These are phyloP conservation scores for Apiotrichum porosum DNA, from an alignment of 1,284 basidiomycete genomes.

Conservation along the genomic window DNA sequence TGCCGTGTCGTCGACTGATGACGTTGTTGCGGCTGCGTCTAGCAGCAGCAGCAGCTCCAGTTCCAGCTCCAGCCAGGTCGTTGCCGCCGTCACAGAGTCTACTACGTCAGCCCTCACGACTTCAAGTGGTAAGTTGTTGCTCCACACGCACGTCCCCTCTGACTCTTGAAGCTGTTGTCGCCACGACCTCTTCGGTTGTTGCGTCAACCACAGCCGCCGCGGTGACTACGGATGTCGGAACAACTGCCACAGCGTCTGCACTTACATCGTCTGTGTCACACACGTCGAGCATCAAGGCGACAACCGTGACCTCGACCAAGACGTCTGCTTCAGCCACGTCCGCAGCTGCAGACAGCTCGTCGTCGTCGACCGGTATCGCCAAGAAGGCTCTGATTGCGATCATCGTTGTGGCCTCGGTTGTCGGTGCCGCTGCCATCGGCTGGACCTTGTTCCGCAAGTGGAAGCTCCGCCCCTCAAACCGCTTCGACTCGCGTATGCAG, in stretches of 20 bases:
- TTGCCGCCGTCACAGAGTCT: no score
- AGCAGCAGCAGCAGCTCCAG: no score
- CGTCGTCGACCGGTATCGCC: constrained; percentile 37
- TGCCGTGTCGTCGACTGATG: not conserved
- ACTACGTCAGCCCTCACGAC: no score
- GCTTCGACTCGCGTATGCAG: constrained; percentile 65
- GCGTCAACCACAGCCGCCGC: no score
- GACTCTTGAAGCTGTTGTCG: no score
- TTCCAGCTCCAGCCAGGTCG: constrained; percentile 7
- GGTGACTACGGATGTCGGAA: not conserved
- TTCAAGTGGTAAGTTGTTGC: no score
- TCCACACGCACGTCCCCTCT: no score
- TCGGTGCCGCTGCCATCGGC: constrained; percentile 64
- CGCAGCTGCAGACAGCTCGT: constrained; percentile 14
- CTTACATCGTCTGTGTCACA: not conserved
- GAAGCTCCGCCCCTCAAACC: constrained; percentile 73
- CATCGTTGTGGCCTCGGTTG: constrained; percentile 62
- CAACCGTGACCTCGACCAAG: not conserved
- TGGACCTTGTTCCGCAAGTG: constrained; percentile 89
- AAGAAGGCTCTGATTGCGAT: constrained; percentile 64
- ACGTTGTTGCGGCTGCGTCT: no score
- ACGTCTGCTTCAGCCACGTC: constrained; percentile 16
- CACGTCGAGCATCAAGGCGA: no score
- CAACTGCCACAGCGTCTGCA: not conserved
- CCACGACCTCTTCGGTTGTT: no score